Percentiles rank a stretch among this genome's conserved stretches.
Conservation (phyloP, 768 basidiomycete genomes). For the Boletus sp. region DNA sequence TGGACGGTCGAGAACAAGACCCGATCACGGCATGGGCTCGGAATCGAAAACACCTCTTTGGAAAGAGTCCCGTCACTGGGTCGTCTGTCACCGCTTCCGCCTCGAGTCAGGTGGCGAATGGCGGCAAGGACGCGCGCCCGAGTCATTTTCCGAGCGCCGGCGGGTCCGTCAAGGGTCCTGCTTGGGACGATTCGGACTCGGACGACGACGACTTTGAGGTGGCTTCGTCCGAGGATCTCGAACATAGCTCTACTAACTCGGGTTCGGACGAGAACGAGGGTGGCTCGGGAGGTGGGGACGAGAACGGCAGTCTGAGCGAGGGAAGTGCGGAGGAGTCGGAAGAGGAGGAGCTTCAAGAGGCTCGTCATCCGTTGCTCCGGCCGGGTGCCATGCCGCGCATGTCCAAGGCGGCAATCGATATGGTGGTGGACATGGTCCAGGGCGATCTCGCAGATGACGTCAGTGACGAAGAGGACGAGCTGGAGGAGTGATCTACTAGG, state of each 20-base stretch:
- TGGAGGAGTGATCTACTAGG: constrained; percentile 43
- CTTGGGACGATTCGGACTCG: constrained; percentile 35
- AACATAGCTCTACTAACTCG: constrained; percentile 35
- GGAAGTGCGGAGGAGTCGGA: constrained; percentile 36
- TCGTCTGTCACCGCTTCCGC: neutral
- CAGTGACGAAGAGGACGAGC: constrained; percentile 45
- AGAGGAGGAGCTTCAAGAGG: constrained; percentile 49
- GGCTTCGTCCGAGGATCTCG: constrained; percentile 42
- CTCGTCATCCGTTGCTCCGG: constrained; percentile 59
- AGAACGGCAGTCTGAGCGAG: constrained; percentile 32
- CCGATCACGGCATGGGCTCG: constrained; percentile 67
- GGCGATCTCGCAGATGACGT: constrained; percentile 44
- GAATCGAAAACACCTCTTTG: constrained; percentile 55
- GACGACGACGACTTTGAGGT: constrained; percentile 38
- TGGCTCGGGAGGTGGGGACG: constrained; percentile 22
- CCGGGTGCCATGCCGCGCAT: constrained; percentile 69
- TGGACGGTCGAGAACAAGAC: constrained; percentile 68
- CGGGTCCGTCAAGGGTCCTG: constrained; percentile 23
- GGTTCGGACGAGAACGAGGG: constrained; percentile 32
- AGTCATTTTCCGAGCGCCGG: neutral
- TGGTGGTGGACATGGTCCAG: constrained; percentile 62
- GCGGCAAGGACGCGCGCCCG: constrained; percentile 4
- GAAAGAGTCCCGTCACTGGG: constrained; percentile 24
- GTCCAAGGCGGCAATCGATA: constrained; percentile 64
- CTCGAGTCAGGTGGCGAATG: neutral